phyloP scores from a whole-genome alignment of 768 basidiomycete genomes.

The Myochromella boudieri region DNA sequence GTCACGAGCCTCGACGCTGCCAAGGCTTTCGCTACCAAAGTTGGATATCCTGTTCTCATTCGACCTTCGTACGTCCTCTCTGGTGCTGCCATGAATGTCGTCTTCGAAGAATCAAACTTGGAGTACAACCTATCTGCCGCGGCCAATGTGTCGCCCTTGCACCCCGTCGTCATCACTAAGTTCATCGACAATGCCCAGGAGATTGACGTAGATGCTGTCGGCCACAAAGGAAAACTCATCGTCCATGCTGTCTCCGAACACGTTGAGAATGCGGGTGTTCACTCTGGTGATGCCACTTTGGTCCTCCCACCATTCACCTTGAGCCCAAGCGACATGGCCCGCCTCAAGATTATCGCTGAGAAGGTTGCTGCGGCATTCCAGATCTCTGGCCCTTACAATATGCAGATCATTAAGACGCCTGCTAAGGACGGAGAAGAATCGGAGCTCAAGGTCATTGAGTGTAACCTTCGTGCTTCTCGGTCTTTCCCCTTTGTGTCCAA shows the following conservation, averaged over 20 bases:
- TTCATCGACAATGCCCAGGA: conserved; percentile 98
- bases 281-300: conserved; percentile 97
- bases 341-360: conserved; percentile 89
- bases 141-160: conserved; percentile 91
- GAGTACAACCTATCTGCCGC: conserved; percentile 97
- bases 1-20: conserved; percentile 87
- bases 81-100: conserved; percentile 99
- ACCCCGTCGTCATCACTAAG: conserved; percentile 98
- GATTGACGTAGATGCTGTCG: conserved; percentile 97
- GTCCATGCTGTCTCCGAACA: conserved; percentile 98
- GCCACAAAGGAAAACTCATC: conserved; percentile 86
- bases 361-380: conserved; percentile 95
- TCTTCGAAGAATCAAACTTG: conserved; percentile 85
- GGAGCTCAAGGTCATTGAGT: conserved; percentile 96
- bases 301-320: conserved; percentile 94
- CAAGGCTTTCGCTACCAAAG: conserved; percentile 85
- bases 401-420: conserved; percentile 94
- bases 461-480: conserved; percentile 95
- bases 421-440: conserved; percentile 52
- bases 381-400: conserved; percentile 98
- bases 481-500: conserved; percentile 99
- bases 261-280: conserved; percentile 97
- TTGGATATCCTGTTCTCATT: conserved; percentile 94
- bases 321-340: conserved; percentile 69
- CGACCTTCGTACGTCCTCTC: conserved; percentile 98